phyloP scores from a whole-genome alignment of 805 yeast species.

The Yamadazyma paraphyllophila region DNA sequence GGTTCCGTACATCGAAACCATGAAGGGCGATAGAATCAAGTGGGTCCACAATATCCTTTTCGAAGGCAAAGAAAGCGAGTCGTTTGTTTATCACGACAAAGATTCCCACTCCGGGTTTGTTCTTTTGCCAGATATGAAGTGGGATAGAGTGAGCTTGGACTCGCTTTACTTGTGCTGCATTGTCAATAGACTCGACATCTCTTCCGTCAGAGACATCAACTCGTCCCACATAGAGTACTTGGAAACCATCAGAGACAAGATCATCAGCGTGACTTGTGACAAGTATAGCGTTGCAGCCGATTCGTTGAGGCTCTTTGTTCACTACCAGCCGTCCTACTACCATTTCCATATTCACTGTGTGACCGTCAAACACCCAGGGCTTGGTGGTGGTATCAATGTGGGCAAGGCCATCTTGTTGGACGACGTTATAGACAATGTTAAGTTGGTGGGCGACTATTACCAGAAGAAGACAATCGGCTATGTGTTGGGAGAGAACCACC shows the following conservation, averaged over 20 bases:
- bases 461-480: conserved; percentile 58
- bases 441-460: conserved; percentile 58
- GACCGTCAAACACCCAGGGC: conserved; percentile 64
- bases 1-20: conserved; percentile 71
- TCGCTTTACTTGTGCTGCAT: conserved; percentile 77
- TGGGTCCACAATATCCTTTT: conserved; percentile 88
- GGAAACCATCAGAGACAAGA: conserved; percentile 41
- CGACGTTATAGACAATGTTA: conserved; percentile 73
- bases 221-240: conserved; percentile 59
- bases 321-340: conserved; percentile 94
- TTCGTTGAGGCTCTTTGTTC: conserved; percentile 74
- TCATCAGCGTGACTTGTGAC: conserved; percentile 44
- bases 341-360: conserved; percentile 94
- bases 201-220: conserved; percentile 74
- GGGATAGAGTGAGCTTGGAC: conserved; percentile 77
- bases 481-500: conserved; percentile 73
- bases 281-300: conserved; percentile 46
- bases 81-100: conserved; percentile 65
- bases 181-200: conserved; percentile 64
- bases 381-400: conserved; percentile 62
- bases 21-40: conserved; percentile 73
- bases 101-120: conserved; percentile 62
- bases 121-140: conserved; percentile 91
- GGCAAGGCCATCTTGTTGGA: conserved; percentile 85
- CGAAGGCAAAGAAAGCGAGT: conserved; percentile 81